These are phyloP conservation scores for Sclerotinia trifoliorum DNA, from an alignment of 2,329 filamentous ascomycete species.

Conservation along the genomic window DNA sequence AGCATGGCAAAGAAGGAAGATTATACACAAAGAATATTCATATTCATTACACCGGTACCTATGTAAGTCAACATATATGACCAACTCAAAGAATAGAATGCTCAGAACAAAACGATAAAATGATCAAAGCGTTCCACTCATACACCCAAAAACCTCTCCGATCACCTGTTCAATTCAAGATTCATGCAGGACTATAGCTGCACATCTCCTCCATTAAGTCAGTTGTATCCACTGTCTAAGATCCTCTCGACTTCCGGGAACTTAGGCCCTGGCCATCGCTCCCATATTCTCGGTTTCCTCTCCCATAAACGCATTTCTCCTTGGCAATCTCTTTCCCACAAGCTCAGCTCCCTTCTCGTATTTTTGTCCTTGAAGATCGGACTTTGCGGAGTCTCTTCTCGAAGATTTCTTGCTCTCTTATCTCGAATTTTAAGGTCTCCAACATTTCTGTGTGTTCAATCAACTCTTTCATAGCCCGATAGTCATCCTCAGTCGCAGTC, in stretches of 20 bases:
- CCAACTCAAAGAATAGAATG: not conserved
- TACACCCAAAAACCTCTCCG: not conserved
- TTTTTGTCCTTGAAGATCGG: constrained; percentile 8
- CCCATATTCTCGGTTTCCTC: not conserved
- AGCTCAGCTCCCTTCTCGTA: constrained; percentile 6
- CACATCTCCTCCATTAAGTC: not conserved
- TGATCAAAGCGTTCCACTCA: not conserved
- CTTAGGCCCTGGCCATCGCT: not conserved
- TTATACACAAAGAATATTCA: not conserved
- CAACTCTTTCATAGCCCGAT: not conserved
- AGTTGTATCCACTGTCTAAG: not conserved
- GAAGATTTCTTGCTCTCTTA: not conserved
- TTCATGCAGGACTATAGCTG: not conserved
- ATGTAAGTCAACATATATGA: not conserved
- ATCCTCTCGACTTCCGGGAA: not conserved
- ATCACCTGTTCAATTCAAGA: not conserved
- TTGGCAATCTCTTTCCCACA: not conserved
- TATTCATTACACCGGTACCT: not conserved
- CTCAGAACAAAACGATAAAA: not conserved
- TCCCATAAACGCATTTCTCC: constrained; percentile 14
- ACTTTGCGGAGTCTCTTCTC: not conserved
- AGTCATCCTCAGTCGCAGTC: not conserved
- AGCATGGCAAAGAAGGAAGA: not conserved
- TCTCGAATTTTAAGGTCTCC: not conserved
- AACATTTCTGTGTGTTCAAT: not conserved